Evolutionary conservation across 2,329 filamentous ascomycete species (phyloP), one percentile per base, ranked within the genome.

Genomic region (Geosmithia putterillii): DNA sequence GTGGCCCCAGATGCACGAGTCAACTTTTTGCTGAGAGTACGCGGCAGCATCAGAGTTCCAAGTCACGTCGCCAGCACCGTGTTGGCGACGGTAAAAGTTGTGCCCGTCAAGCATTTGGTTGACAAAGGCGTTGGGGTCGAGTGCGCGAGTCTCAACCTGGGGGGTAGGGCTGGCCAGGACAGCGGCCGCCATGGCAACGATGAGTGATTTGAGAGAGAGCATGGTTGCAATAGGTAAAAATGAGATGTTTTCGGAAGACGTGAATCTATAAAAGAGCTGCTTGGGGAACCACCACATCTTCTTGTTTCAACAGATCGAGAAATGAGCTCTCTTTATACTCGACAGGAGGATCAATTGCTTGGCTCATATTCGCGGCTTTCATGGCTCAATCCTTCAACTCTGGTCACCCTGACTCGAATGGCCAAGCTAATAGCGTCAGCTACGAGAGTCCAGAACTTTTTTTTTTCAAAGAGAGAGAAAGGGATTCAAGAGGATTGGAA

Each of bases 11-110:
- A 57, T 44, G 79, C 82, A 44, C 87, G 74, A 37, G 65, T 39
- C 54, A 15, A 74, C 62, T 51, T 74, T 85, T 2, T 63, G 52
- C 4, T 51, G 46, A 0, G 81, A 79, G 47, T 69, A 79, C 3
- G 57, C 52, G 1, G 73, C 74, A 7, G 83, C 67, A 0, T 77
- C 81, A 6, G 61, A 52, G 61, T 87, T 87, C 82, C 83, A 88
- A 3, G 51, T 47, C 3, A 87, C 54, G 1, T 60, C 56, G 0
- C 62, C 61, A 23, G 79, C 81, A 50, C 78, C 76, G 62, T 86
- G 79, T 47, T 76, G 60, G 7, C 50, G 48, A 18, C 83, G 77
- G 63, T 81, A 86, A 40, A 66, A 59, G 58, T 87, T 87, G 35
- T 77, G 83, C 50, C 69, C 71, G 55, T 76, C 71, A 42, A 88